phyloP scores from a whole-genome alignment of 208 protist genomes.

The Trypanosoma cruzi region DNA sequence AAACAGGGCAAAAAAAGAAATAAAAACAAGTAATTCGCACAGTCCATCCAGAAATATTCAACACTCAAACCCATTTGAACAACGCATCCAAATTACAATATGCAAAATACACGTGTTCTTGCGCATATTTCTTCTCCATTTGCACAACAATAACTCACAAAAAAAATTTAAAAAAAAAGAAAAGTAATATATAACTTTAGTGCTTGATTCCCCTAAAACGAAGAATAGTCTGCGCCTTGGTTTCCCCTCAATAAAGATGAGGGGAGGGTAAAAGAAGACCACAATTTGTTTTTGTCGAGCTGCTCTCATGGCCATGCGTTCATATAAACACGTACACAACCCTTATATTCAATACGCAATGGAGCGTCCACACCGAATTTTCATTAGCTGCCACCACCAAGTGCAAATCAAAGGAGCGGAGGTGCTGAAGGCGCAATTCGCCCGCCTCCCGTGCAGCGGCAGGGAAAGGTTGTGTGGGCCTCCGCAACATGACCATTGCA shows the following conservation, averaged over 20 bases:
- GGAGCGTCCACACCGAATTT: no score
- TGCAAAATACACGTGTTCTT: background rate
- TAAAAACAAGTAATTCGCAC: background rate
- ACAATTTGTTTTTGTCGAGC: background rate
- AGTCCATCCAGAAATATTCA: background rate
- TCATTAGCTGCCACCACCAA: no score
- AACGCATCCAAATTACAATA: background rate
- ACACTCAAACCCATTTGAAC: background rate
- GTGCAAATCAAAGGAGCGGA: no score
- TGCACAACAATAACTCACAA: no score
- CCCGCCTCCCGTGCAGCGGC: no score
- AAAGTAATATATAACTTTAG: background rate
- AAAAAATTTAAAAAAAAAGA: background rate
- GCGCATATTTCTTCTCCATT: background rate
- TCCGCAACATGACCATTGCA: no score
- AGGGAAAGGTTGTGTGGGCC: no score
- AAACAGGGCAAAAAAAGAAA: background rate
- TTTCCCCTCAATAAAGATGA: background rate
- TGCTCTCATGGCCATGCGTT: no score
- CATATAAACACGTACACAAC: no score
- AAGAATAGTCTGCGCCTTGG: background rate
- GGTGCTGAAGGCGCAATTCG: no score
- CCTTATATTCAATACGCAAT: no score
- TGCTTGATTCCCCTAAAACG: no score
- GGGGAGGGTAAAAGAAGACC: background rate